Base-by-base conservation (phyloP, 1,284 basidiomycete species). In the Trametes sp. region DNA sequence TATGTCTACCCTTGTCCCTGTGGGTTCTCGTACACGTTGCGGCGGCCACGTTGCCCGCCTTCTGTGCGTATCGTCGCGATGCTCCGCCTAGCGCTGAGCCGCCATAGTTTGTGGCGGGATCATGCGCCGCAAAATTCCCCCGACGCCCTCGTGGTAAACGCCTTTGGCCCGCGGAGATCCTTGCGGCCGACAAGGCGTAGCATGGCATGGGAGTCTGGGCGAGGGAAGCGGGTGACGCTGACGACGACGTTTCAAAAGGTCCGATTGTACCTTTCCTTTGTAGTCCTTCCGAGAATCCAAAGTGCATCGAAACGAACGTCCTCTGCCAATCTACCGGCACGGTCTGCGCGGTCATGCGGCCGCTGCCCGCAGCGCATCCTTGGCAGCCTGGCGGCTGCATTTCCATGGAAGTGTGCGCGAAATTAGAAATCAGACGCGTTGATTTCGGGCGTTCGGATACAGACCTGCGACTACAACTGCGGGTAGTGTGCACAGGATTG, bases 151-250 rank as follows among this genome's bases (percentile, higher is more conserved):
- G 53, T 54, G 42, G 53, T 19, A 3, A 45, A 24, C 19, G 35
- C 14, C 51, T 26, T 21, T 11, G 13, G 5, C 35, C 16, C 35
- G 51, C 36, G 35, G 48, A 49, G 13, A 16, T 11, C 53, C 29
- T 54, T 5, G 53, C 16, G 14, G 28, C 52, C n/a, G 53, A 6
- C 29, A 11, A 44, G 41, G 9, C 10, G 26, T 21, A 14, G 26
- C 38, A 8, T 19, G 42, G 26, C 53, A 44, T 45, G 53, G n/a
- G 53, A 54, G 53, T n/a, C n/a, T n/a, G n/a, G 45, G 45, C n/a
- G 29, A 33, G 11, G 6, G 31, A 45, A 44, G 28, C 29, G 10
- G 23, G 8, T 28, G 51, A 16, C 35, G 35, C 35, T 26, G 51
- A 29, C 41, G 21, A 16, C 24, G 29, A 33, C n/a, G n/a, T 9